These are phyloP conservation scores for Phytophthora pinifolia DNA, from an alignment of 352 stramenopile genomes.

Conservation along the genomic window DNA sequence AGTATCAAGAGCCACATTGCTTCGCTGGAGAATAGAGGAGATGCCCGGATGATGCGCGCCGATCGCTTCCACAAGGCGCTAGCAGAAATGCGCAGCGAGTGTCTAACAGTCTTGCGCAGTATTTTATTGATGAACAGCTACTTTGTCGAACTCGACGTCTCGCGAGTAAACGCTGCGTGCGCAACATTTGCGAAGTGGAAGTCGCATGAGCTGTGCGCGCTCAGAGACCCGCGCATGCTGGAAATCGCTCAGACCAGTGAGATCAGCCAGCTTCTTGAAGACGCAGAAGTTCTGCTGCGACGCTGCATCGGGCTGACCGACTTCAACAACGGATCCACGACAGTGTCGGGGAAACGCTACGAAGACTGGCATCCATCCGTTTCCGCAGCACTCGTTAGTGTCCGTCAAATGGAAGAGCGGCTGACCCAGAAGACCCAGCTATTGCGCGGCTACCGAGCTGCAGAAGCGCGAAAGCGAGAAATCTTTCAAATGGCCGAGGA, in stretches of 20 bases:
- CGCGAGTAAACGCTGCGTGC: constrained; percentile 44
- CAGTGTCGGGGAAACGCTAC: constrained; percentile 40
- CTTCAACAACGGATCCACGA: constrained; percentile 41
- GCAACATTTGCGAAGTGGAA: constrained; percentile 36
- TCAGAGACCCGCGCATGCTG: constrained; percentile 42
- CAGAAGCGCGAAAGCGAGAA: constrained; percentile 37
- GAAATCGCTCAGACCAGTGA: constrained; percentile 41
- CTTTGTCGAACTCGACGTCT: constrained; percentile 60
- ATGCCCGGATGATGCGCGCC: constrained; percentile 30
- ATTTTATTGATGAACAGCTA: constrained; percentile 60
- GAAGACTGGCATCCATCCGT: constrained; percentile 51
- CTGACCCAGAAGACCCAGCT: constrained; percentile 40
- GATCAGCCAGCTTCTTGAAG: constrained; percentile 35
- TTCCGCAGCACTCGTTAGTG: constrained; percentile 25
- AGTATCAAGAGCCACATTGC: constrained; percentile 39
- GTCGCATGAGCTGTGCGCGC: constrained; percentile 31
- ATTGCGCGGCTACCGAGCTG: constrained; percentile 32
- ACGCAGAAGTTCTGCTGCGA: constrained; percentile 35
- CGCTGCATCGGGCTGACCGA: constrained; percentile 48
- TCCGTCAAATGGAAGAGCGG: constrained; percentile 34
- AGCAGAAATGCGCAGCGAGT: constrained; percentile 41
- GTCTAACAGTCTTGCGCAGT: constrained; percentile 37
- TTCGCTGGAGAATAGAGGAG: constrained; percentile 32
- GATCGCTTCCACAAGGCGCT: constrained; percentile 48
- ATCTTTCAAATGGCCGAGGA: constrained; percentile 38